Evolutionary conservation across 257 asterid species (phyloP), one percentile per base, ranked within the genome.

Genomic region (Eustoma russellianum): DNA sequence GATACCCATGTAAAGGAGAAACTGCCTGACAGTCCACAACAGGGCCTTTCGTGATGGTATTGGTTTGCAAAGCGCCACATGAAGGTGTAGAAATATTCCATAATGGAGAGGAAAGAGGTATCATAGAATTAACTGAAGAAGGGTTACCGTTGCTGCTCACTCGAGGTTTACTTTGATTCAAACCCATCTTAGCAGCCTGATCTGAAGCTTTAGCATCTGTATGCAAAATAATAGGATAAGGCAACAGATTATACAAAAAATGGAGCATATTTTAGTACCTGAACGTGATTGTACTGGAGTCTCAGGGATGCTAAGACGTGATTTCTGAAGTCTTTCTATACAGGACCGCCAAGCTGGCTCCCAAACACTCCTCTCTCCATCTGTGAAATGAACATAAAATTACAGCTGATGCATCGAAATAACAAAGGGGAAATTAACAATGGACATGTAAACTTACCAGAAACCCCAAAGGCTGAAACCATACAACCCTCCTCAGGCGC

Each of bases 401-500:
- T 38, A 11, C 43, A 38, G 18, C 49, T 24, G 35, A 44, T 60
- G 50, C 9, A 24, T 50, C 57, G 11, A 11, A 14, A 66, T 59
- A 57, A 52, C 61, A 48, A 10, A 43, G 9, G 11, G 19, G 30
- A 13, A 61, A 50, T 59, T 12, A 58, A 56, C 38, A 18, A 57
- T 16, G 51, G 52, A 58, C 48, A 35, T 14, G n/a, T 59, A 45
- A 53, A 71, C 79, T 52, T 71, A 76, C 79, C 84, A 75, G 67
- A 65, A 65, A 61, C 70, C 60, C 99, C 97, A 60, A 92, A 88
- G 62, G 99, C 93, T 33, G 99, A 92, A 66, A 79, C 66, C 99
- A 92, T 92, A 67, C 85, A 85, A 67, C 93, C 93, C 68, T 92
- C 99, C 53, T 92, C 99, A 45, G 99, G 99, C 64, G 81, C 86